Conservation (phyloP, 139 green algal species). For the Chlamydomonas sphaeroides region DNA sequence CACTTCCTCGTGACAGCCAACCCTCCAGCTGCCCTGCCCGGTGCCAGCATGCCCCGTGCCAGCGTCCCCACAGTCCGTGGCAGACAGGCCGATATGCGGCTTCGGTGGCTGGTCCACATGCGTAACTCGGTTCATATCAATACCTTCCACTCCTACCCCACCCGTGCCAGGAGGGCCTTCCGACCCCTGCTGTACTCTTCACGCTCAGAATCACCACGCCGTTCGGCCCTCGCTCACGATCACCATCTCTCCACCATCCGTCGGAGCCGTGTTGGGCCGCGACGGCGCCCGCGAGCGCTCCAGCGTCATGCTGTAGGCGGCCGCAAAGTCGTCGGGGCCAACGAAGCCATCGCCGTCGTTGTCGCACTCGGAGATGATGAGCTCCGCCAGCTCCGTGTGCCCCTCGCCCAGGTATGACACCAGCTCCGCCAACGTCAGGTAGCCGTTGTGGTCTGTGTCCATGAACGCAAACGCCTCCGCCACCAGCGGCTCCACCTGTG, state of each 20-base stretch:
- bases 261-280: background rate
- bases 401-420: conserved; percentile 23
- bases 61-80: too few species aligned
- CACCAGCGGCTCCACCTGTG: conserved; percentile 13
- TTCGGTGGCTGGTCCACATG: too few species aligned
- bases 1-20: too few species aligned
- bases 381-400: conserved; percentile 9
- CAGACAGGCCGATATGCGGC: too few species aligned
- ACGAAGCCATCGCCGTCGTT: conserved; percentile 11
- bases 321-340: conserved; percentile 1
- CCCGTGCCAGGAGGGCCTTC: too few species aligned
- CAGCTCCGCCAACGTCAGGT: conserved; percentile 2
- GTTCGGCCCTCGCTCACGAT: background rate
- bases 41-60: too few species aligned
- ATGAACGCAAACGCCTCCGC: conserved; percentile 34
- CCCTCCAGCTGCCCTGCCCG: too few species aligned
- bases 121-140: too few species aligned
- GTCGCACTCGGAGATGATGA: conserved; percentile 20
- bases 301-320: conserved; percentile 8
- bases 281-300: background rate
- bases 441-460: conserved; percentile 28
- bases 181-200: too few species aligned
- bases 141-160: too few species aligned
- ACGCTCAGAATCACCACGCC: too few species aligned
- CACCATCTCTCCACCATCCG: background rate